Base-by-base conservation (phyloP, 768 basidiomycete genomes). In the Agrocybe pediades region DNA sequence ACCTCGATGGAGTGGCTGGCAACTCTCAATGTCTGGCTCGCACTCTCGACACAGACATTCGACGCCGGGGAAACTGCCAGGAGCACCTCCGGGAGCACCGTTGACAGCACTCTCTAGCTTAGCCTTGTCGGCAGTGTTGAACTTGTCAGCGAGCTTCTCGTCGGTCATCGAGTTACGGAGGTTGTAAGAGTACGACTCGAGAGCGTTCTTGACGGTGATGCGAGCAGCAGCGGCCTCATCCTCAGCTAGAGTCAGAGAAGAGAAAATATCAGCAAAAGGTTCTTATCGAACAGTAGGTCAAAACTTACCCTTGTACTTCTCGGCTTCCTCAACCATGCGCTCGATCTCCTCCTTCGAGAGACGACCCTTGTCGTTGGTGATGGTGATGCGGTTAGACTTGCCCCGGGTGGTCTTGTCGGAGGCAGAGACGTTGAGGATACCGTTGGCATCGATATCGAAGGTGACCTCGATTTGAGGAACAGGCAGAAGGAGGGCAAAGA, bases 281-380 rank as follows among this genome's bases (percentile, higher is more conserved):
- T 3, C 47, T 21, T 29, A 53, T 21, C 1, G 33, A 24, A 1
- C 43, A 21, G 11, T 23, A 58, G 46, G 40, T 49, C 30, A 57
- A 77, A 25, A 44, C 53, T 15, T 49, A 54, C 53, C 53, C 74
- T 88, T 92, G 81, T 94, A 95, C 69, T 86, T 86, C 84, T 96
- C 95, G 49, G 95, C 95, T 69, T 97, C 95, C 55, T 71, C 68
- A 40, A 98, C 92, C 95, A 98, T 98, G 69, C 94, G 90, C 72
- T 98, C 95, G 57, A 98, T 98, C 69, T 98, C 95, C 73, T 98
- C 95, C 78, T 95, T 92, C 58, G 91, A 94, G 62, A 98, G 76
- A 72, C 95, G 92, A 41, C 95, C 94, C 79, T 98, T 95, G 80
- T 97, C 95, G 71, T 94, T 94, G 64, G 90, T 94, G 74, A 95